phyloP scores from a whole-genome alignment of 768 basidiomycete genomes.

The Hygrocybe punicea region DNA sequence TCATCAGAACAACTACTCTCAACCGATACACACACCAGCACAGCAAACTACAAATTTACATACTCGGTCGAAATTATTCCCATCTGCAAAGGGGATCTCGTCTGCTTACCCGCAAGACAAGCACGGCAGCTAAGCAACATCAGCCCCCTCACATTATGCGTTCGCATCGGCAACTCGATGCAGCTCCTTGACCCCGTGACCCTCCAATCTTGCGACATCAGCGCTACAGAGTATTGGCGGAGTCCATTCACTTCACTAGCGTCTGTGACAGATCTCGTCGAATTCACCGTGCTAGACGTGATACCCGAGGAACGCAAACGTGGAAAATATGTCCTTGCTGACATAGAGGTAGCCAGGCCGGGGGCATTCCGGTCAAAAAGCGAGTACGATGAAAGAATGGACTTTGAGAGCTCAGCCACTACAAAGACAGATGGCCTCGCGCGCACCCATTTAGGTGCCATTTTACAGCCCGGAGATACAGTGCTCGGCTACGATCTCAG shows the following conservation, averaged over 20 bases:
- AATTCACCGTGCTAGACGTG: conserved; percentile 93
- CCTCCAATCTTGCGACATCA: conserved; percentile 77
- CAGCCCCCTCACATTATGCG: conserved; percentile 80
- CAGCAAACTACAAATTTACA: conserved; percentile 95
- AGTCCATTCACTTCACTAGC: conserved; percentile 83
- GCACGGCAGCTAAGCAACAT: conserved; percentile 86
- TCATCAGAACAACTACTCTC: conserved; percentile 93
- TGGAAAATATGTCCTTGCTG: conserved; percentile 77
- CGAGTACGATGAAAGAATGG: conserved; percentile 50
- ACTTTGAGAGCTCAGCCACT: conserved; percentile 55
- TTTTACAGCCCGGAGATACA: conserved; percentile 91
- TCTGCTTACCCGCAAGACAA: conserved; percentile 80
- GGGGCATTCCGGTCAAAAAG: conserved; percentile 66
- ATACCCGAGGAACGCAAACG: conserved; percentile 66
- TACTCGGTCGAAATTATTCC: conserved; percentile 97
- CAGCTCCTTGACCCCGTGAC: conserved; percentile 89
- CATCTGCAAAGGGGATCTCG: conserved; percentile 96
- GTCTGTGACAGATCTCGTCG: conserved; percentile 77
- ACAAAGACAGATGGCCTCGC: conserved; percentile 88
- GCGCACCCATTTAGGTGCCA: conserved; percentile 89
- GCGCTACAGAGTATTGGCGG: conserved; percentile 85
- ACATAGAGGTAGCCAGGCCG: conserved; percentile 83
- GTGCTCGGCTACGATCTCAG: conserved; percentile 88
- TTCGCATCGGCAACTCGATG: conserved; percentile 86
- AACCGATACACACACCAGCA: conserved; percentile 85